Evolutionary conservation across 2,329 filamentous ascomycete genomes (phyloP).

Genomic region (Exutisphaerella laricina): DNA sequence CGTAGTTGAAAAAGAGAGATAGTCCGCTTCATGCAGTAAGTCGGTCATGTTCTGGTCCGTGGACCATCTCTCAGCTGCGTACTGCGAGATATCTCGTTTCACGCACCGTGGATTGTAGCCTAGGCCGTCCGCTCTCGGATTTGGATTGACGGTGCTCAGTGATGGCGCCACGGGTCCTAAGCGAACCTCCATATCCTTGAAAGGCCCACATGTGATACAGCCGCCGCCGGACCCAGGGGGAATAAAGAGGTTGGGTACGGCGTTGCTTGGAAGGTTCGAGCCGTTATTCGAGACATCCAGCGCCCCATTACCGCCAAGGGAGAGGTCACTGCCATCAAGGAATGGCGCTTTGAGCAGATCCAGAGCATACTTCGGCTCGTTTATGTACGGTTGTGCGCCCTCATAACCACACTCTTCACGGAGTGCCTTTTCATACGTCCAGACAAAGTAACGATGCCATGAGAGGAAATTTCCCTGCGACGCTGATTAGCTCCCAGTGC

Average conservation of each 20-base stretch:
- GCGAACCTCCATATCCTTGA: slow-evolving; percentile 32
- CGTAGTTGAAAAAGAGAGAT: slow-evolving; percentile 14
- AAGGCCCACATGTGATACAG: slow-evolving; percentile 49
- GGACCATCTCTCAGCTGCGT: slow-evolving; percentile 12
- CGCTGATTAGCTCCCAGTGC: too few relatives aligned
- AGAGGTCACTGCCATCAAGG: slow-evolving; percentile 51
- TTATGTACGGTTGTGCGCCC: slow-evolving; percentile 29
- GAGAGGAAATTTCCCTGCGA: slow-evolving; percentile 28
- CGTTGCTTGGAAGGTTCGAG: slow-evolving; percentile 27
- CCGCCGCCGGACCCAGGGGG: slow-evolving; percentile 51
- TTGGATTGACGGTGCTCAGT: slow-evolving; percentile 15
- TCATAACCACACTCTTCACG: slow-evolving; percentile 41
- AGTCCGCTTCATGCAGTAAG: slow-evolving; percentile 12
- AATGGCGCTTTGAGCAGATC: slow-evolving; percentile 45
- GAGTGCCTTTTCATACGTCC: slow-evolving; percentile 41
- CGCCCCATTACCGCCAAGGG: slow-evolving; percentile 31
- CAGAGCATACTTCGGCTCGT: slow-evolving; percentile 40
- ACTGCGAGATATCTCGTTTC: slow-evolving; percentile 15
- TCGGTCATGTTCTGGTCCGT: slow-evolving; percentile 12
- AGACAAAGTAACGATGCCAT: slow-evolving; percentile 42
- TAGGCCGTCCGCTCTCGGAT: slow-evolving; percentile 23
- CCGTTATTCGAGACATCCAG: slow-evolving; percentile 33
- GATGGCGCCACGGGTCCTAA: slow-evolving; percentile 15
- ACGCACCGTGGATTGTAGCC: slow-evolving; percentile 22
- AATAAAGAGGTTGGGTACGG: slow-evolving; percentile 27